Evolutionary conservation across 75 land plant genomes (phyloP).

Genomic region (Selaginella tamariscina): DNA sequence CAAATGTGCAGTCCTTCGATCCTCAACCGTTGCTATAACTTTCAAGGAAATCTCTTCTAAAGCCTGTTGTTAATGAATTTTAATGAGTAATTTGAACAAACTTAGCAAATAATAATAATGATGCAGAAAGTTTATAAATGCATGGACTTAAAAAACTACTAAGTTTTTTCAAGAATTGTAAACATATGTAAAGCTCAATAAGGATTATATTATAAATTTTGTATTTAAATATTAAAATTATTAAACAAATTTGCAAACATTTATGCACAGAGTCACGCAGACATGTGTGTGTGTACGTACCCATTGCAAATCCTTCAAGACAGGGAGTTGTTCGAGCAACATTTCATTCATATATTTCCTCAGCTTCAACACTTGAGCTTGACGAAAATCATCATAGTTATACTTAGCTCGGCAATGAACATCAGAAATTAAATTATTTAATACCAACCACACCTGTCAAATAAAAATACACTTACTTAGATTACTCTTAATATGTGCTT

Average conservation of each 20-base stretch:
- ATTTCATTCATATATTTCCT: slow-evolving; percentile 27
- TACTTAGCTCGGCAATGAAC: slow-evolving; percentile 24
- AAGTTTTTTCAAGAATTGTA: too few species aligned
- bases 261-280: background rate
- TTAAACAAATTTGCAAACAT: background rate
- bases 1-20: slow-evolving; percentile 13
- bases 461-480: background rate
- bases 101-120: background rate
- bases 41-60: slow-evolving; percentile 9
- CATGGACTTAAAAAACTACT: background rate
- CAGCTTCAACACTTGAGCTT: slow-evolving; percentile 30
- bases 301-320: slow-evolving; percentile 30
- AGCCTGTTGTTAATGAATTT: background rate
- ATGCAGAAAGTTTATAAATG: too few species aligned
- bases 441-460: slow-evolving; percentile 26
- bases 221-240: background rate
- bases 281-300: slow-evolving; percentile 1
- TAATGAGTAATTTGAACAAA: background rate
- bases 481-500: too few species aligned
- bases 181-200: too few species aligned
- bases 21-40: slow-evolving; percentile 8
- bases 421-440: slow-evolving; percentile 29
- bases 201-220: too few species aligned
- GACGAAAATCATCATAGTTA: slow-evolving; percentile 27
- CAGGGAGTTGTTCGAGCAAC: slow-evolving; percentile 27